Evolutionary conservation across 768 basidiomycete species (phyloP).

Genomic region (Leucocoprinus birnbaumii): DNA sequence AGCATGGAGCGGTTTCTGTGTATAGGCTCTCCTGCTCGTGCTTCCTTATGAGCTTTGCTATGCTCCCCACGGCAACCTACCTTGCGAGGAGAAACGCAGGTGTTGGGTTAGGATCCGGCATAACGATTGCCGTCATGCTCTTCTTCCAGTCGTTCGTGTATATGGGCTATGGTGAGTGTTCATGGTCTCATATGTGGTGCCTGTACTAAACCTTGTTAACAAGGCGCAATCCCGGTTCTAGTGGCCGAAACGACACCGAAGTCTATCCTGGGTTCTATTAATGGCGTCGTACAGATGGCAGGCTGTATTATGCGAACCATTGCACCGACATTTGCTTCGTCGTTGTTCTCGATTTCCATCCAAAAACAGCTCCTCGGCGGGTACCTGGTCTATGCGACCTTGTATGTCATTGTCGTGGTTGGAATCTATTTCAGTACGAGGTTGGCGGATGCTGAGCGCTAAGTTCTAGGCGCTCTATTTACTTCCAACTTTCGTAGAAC

Average conservation of each 20-base stretch:
- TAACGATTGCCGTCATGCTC: conserved; percentile 31
- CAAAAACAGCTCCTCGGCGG: conserved; percentile 43
- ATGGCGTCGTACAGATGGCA: conserved; percentile 54
- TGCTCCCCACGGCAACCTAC: conserved; percentile 32
- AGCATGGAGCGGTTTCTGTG: conserved; percentile 51
- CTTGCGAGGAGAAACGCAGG: conserved; percentile 30
- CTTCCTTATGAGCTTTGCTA: conserved; percentile 21
- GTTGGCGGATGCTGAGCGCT: neutral
- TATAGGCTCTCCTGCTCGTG: conserved; percentile 34
- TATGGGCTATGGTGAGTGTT: conserved; percentile 31
- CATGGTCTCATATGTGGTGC: neutral
- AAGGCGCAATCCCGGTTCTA: conserved; percentile 28
- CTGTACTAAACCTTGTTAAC: neutral
- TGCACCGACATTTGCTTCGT: conserved; percentile 51
- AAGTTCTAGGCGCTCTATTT: too few species aligned
- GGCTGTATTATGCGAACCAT: conserved; percentile 46
- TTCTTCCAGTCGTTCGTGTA: conserved; percentile 21
- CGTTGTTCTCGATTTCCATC: conserved; percentile 52
- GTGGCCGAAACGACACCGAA: conserved; percentile 38
- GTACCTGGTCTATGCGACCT: conserved; percentile 36
- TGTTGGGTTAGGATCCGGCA: conserved; percentile 26
- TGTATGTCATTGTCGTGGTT: conserved; percentile 24
- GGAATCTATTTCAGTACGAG: conserved; percentile 16
- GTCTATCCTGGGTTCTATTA: conserved; percentile 46
- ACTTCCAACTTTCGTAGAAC: too few species aligned